These are phyloP conservation scores for Galerina sulciceps DNA, from an alignment of 768 basidiomycete species.

Conservation along the genomic window DNA sequence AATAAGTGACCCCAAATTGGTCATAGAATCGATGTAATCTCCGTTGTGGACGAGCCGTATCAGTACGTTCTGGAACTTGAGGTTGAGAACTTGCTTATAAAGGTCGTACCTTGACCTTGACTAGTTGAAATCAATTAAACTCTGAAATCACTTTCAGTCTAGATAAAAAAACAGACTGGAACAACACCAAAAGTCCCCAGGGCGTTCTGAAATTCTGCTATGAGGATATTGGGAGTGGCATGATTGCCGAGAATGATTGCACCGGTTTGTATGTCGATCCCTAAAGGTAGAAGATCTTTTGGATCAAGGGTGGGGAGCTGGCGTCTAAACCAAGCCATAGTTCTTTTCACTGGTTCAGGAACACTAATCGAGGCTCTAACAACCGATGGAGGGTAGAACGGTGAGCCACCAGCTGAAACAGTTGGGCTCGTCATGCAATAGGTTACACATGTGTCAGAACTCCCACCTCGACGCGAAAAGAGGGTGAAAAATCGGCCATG, in stretches of 20 bases:
- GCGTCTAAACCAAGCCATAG: slow-evolving; percentile 53
- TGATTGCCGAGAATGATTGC: slow-evolving; percentile 85
- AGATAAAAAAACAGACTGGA: slow-evolving; percentile 51
- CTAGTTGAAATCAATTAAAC: slow-evolving; percentile 39
- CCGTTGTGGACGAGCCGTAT: slow-evolving; percentile 77
- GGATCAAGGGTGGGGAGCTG: slow-evolving; percentile 77
- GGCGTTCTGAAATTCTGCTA: slow-evolving; percentile 79
- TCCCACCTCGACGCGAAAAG: slow-evolving; percentile 44
- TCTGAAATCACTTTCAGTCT: neutral
- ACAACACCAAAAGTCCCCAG: slow-evolving; percentile 83
- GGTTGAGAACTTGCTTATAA: slow-evolving; percentile 78
- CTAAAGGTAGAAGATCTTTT: slow-evolving; percentile 86
- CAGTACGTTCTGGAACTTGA: slow-evolving; percentile 70
- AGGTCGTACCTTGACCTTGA: slow-evolving; percentile 81
- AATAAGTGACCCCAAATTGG: slow-evolving; percentile 63
- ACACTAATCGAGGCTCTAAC: slow-evolving; percentile 32
- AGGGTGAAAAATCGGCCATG: slow-evolving; percentile 42
- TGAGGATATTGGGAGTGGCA: slow-evolving; percentile 81
- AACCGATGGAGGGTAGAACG: slow-evolving; percentile 35
- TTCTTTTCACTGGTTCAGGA: slow-evolving; percentile 42
- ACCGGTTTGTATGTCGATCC: slow-evolving; percentile 77
- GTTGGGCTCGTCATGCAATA: neutral
- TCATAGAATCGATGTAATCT: slow-evolving; percentile 71
- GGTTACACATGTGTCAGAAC: neutral
- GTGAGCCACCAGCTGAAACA: slow-evolving; percentile 27